A percentile compares a stretch with the other conserved stretches of the same genome.
Conservation (phyloP, 2,329 filamentous ascomycete species). For the Periglandula ipomoeae region DNA sequence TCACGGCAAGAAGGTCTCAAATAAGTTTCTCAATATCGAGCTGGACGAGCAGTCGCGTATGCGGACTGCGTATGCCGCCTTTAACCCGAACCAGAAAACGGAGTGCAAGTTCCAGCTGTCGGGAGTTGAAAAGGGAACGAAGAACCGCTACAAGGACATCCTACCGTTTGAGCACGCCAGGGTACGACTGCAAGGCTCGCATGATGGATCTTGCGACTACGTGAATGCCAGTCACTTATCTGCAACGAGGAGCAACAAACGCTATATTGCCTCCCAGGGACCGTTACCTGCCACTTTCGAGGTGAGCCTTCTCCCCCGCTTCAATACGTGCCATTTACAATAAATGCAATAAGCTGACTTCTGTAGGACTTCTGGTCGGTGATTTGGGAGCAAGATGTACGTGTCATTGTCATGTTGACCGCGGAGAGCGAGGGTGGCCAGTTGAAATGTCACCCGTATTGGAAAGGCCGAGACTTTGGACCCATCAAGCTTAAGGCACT, state of each 20-base stretch:
- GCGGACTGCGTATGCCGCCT: conserved; percentile 60
- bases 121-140: conserved; percentile 86
- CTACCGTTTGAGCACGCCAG: conserved; percentile 91
- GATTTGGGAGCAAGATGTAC: conserved; percentile 92
- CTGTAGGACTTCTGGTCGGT: conserved; percentile 97
- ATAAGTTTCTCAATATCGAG: conserved; percentile 79
- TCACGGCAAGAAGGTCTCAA: conserved; percentile 69
- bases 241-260: conserved; percentile 73
- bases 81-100: conserved; percentile 28
- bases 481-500: conserved; percentile 64
- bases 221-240: conserved; percentile 88
- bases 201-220: conserved; percentile 72
- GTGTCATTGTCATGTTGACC: conserved; percentile 93
- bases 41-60: conserved; percentile 83
- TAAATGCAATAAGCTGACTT: no score
- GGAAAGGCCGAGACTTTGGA: conserved; percentile 73
- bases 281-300: conserved; percentile 87
- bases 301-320: no score
- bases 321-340: no score
- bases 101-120: conserved; percentile 58
- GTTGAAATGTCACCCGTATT: conserved; percentile 91
- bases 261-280: conserved; percentile 92
- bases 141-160: conserved; percentile 97
- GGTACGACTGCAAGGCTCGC: conserved; percentile 65
- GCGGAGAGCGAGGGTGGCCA: conserved; percentile 90